These are phyloP conservation scores for Populus deltoides DNA, from an alignment of 345 rosid genomes.

Conservation along the genomic window DNA sequence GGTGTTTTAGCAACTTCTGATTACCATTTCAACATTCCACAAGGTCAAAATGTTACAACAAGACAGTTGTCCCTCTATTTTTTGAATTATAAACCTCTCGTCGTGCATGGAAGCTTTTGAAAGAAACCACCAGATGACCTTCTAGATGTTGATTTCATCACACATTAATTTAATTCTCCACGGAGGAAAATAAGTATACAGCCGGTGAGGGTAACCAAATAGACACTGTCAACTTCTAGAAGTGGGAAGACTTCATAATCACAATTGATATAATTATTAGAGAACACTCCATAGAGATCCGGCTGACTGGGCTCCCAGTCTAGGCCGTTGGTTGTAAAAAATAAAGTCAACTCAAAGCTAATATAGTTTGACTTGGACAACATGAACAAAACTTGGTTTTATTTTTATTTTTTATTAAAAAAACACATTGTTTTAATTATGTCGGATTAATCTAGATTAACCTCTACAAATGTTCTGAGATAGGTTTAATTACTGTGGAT, in stretches of 20 bases:
- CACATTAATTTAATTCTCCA: background rate
- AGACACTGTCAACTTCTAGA: slow-evolving; percentile 25
- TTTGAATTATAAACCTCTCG: background rate
- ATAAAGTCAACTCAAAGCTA: too few relatives aligned
- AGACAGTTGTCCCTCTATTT: background rate
- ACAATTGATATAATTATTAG: background rate
- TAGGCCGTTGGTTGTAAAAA: too few relatives aligned
- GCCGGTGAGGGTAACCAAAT: background rate
- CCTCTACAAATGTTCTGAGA: too few relatives aligned
- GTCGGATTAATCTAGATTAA: too few relatives aligned
- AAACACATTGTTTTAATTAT: too few relatives aligned
- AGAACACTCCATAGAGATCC: too few relatives aligned
- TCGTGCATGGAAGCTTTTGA: background rate
- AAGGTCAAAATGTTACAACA: background rate
- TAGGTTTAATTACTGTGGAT: too few relatives aligned
- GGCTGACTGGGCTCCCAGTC: too few relatives aligned
- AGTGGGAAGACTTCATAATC: background rate
- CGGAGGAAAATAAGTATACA: background rate
- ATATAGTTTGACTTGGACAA: too few relatives aligned
- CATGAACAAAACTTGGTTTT: too few relatives aligned
- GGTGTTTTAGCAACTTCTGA: background rate
- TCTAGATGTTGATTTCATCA: background rate
- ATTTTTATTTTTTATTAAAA: too few relatives aligned
- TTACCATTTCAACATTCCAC: background rate
- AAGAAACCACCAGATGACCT: background rate